Base-by-base conservation (phyloP, 2,329 filamentous ascomycete genomes). In the Calonectria leucothoes region DNA sequence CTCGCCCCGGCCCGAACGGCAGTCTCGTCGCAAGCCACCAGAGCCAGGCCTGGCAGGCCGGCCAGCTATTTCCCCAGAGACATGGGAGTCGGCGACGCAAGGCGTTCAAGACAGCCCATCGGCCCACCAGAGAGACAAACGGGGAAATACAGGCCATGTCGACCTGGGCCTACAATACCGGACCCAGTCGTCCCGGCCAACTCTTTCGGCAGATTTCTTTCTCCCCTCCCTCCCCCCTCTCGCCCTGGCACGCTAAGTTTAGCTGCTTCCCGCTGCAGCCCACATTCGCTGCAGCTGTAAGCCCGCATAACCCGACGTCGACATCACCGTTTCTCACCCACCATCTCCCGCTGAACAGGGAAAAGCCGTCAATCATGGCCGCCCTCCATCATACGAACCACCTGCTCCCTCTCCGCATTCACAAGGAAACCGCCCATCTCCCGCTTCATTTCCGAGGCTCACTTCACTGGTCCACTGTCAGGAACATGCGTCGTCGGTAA, bases 401-500 rank as follows among this genome's bases (percentile, higher is more conserved):
- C n/a, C 61, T 23, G 37, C 45, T 71, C 27, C 48, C 42, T 51
- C 70, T 69, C 70, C 66, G 70, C 70, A 66, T 65, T 72, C 66
- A 69, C 70, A 45, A 72, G 70, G 66, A 69, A 72, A 49, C 14
- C 15, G 3, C n/a, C n/a, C 27, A 45, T 37, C n/a, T 45, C 27
- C 25, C 55, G 27, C 37, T 39, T 51, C 39, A 69, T 72, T 64
- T 66, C 70, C 70, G 70, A 72, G 70, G 70, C 57, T 69, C 57
- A 51, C 25, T 35, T 27, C 8, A 11, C 14, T n/a, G 27, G 42
- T 45, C 39, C 52, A 20, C 31, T 27, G 42, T 49, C 39, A 69
- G 66, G 66, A 69, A 69, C 59, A 57, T 37, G 29, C 59, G 69
- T 17, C 59, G 69, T 17, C 65, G 48, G 70, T 15, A 61, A 33